A percentile compares a stretch with the other conserved stretches of the same genome.
phyloP scores from a whole-genome alignment of 108 stramenopile species.

The Skeletonema marinoi region DNA sequence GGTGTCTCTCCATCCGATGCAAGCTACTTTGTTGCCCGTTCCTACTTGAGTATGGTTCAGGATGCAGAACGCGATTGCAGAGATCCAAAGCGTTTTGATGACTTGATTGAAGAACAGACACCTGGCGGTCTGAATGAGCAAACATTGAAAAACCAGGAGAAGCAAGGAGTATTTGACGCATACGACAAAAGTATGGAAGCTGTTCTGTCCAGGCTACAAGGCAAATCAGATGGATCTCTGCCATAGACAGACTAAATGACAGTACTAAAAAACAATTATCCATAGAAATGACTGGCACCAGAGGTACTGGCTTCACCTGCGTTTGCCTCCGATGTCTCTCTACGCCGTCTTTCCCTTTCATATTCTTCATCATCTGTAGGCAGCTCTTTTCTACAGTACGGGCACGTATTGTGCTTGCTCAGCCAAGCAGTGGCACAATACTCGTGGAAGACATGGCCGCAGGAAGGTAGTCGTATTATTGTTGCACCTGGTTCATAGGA shows the following conservation, averaged over 20 bases:
- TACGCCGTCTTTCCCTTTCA: conserved; percentile 68
- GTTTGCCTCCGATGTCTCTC: conserved; percentile 4
- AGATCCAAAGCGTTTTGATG: conserved; percentile 61
- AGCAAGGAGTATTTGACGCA: conserved; percentile 56
- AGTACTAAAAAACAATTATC: not conserved
- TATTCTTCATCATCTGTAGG: conserved; percentile 87
- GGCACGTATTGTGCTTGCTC: conserved; percentile 81
- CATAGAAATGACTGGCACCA: conserved; percentile 27
- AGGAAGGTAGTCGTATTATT: conserved; percentile 69
- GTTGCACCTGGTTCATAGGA: conserved; percentile 49
- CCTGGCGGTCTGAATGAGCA: conserved; percentile 88
- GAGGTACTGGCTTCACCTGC: not conserved
- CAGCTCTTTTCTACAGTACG: conserved; percentile 77
- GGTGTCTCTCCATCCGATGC: conserved; percentile 50
- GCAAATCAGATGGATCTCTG: conserved; percentile 61
- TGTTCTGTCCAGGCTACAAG: conserved; percentile 59
- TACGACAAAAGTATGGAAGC: conserved; percentile 71
- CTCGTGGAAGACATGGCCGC: conserved; percentile 87
- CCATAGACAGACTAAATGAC: not conserved
- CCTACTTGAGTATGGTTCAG: conserved; percentile 63
- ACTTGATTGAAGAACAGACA: conserved; percentile 84
- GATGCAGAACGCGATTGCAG: conserved; percentile 60
- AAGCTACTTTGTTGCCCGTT: conserved; percentile 54
- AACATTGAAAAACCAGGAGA: conserved; percentile 61
- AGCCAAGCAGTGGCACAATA: conserved; percentile 79